phyloP scores from a whole-genome alignment of 2,329 filamentous ascomycete genomes.

The Aspergillus japonicus region DNA sequence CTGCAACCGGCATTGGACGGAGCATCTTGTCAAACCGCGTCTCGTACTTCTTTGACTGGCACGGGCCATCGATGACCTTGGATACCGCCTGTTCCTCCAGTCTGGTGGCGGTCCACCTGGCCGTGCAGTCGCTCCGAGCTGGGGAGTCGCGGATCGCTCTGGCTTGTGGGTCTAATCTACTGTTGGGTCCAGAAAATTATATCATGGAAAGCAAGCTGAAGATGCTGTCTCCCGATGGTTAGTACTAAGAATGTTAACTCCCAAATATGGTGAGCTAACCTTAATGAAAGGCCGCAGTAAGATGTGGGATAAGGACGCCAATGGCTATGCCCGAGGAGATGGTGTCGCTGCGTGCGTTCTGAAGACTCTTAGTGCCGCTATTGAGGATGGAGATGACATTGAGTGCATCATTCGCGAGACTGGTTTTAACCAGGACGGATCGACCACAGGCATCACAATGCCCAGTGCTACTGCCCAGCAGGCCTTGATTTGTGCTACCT shows the following conservation, averaged over 20 bases:
- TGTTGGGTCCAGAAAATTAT: constrained; percentile 17
- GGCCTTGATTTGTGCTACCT: constrained; percentile 41
- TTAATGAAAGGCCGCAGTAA: not conserved
- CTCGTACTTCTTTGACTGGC: constrained; percentile 25
- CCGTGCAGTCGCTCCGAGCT: constrained; percentile 23
- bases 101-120: constrained; percentile 31
- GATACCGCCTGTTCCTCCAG: constrained; percentile 46
- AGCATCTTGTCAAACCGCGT: constrained; percentile 36
- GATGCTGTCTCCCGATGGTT: not conserved
- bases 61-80: constrained; percentile 38
- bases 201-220: not conserved
- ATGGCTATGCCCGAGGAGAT: constrained; percentile 10
- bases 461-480: constrained; percentile 39
- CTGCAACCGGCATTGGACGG: constrained; percentile 24
- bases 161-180: constrained; percentile 8
- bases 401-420: constrained; percentile 21
- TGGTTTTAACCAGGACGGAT: constrained; percentile 39
- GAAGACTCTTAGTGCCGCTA: constrained; percentile 2
- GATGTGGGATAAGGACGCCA: constrained; percentile 22
- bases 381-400: constrained; percentile 5
- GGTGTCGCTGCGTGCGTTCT: constrained; percentile 3
- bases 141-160: constrained; percentile 21
- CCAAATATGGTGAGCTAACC: no score
- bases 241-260: constrained; percentile 8
- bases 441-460: constrained; percentile 36